Base-by-base conservation (phyloP, 768 basidiomycete genomes). In the Cubamyces lactineus region DNA sequence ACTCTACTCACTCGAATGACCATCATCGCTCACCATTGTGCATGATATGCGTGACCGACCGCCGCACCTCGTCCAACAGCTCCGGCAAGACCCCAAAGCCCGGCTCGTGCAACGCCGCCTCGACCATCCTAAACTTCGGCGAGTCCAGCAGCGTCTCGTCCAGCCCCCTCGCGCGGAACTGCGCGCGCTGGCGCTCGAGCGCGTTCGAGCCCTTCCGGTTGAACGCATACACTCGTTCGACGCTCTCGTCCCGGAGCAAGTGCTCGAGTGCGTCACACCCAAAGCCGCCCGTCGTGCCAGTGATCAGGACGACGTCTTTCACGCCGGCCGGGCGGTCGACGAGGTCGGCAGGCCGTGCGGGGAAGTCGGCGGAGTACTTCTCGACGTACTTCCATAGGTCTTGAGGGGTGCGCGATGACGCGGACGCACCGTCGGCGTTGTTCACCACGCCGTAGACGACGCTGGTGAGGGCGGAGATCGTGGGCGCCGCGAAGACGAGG, bases 401-500 rank as follows among this genome's bases (percentile, higher is more conserved):
- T 57, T 67, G 60, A 16, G 30, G 69, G 66, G 47, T 71, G 69
- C 13, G 59, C n/a, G 43, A 26, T 9, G 24, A 11, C 2, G 41
- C 19, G 5, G 16, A 15, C 12, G 52, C 64, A 51, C 1, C 46
- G 63, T 47, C 77, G 19, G 42, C 17, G 40, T 51, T 16, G 51
- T 57, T 50, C 40, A 34, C 13, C 17, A 51, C 24, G 23, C 19
- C 38, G 47, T 21, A 15, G 19, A 49, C 24, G 11, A 71, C 15
- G 41, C 24, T 59, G 55, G 61, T 40, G 48, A 71, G 70, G 2
- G 71, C 59, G 49, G 70, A 67, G 26, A 82, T 74, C 0, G 79
- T 78, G 2, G 82, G 81, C 15, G 78, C 70, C 19, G 71, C 67
- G 48, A 74, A 77, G 5, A 84, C 74, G 59, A 78, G 50, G 51